Conservation (phyloP, 2,329 filamentous ascomycete species). For the Phoma herbarum region DNA sequence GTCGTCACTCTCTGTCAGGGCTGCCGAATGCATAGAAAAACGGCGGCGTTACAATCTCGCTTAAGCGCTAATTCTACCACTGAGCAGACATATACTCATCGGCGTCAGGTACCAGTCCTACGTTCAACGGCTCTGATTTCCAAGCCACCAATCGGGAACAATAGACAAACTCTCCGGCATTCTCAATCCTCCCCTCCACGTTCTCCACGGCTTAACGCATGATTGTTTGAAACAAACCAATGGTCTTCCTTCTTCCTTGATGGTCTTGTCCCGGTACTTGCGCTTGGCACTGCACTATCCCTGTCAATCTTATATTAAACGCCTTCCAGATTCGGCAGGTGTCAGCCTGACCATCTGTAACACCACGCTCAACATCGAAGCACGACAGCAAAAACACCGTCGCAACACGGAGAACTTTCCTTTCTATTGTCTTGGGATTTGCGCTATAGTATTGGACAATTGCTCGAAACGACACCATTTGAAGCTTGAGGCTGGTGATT, state of each 20-base stretch:
- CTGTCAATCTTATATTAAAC: conserved; percentile 12
- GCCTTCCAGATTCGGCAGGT: conserved; percentile 20
- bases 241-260: conserved; percentile 19
- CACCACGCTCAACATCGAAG: conserved; percentile 5
- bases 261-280: conserved; percentile 21
- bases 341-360: conserved; percentile 19
- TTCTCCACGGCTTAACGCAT: conserved; percentile 4
- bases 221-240: conserved; percentile 5
- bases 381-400: conserved; percentile 10
- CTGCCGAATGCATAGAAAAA: not conserved
- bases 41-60: not conserved
- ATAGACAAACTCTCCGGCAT: not conserved
- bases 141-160: conserved; percentile 2
- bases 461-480: conserved; percentile 1
- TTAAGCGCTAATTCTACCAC: conserved; percentile 5
- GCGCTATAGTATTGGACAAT: conserved; percentile 15
- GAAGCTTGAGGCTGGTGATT: conserved; percentile 1
- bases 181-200: not conserved
- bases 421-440: conserved; percentile 15
- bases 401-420: conserved; percentile 4
- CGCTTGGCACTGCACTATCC: conserved; percentile 14
- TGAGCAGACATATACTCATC: not conserved
- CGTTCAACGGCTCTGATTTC: not conserved
- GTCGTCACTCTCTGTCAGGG: not conserved
- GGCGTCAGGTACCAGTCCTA: conserved; percentile 6